Evolutionary conservation across 306 rosid species (phyloP).

Genomic region (Corylus avellana): DNA sequence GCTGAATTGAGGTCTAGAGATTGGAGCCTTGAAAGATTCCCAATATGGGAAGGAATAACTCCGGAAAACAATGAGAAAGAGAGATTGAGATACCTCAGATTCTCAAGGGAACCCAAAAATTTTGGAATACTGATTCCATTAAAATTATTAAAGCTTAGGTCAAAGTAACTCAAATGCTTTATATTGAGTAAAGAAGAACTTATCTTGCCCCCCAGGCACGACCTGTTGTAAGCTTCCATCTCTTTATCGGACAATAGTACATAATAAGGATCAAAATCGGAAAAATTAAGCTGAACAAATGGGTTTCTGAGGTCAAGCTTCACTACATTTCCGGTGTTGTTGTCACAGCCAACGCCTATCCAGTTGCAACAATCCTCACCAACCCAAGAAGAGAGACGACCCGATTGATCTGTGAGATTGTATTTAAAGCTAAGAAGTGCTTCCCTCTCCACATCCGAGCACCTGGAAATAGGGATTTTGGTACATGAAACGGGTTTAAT

Average conservation of each 20-base stretch:
- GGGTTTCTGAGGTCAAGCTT: neutral
- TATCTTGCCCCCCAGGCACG: neutral
- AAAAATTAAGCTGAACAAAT: too few species aligned
- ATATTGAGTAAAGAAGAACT: neutral
- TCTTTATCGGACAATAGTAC: neutral
- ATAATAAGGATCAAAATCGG: too few species aligned
- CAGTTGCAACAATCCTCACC: slow-evolving; percentile 26
- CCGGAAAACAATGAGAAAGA: neutral
- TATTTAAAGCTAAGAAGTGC: slow-evolving; percentile 9
- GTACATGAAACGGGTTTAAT: too few species aligned
- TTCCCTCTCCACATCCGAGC: neutral
- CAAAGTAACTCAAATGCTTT: neutral
- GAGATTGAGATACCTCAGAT: neutral
- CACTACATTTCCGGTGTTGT: slow-evolving; percentile 26
- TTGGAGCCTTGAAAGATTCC: neutral
- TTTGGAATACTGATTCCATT: neutral
- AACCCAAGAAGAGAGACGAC: too few species aligned
- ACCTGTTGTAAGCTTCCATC: neutral
- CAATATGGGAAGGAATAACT: neutral
- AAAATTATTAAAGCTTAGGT: neutral
- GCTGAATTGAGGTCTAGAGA: neutral
- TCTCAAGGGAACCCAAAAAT: neutral
- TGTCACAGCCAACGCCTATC: slow-evolving; percentile 27
- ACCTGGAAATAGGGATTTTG: neutral
- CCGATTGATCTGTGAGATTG: slow-evolving; percentile 16